phyloP scores from a whole-genome alignment of 2,329 filamentous ascomycete genomes.

The Diaporthe sp. region DNA sequence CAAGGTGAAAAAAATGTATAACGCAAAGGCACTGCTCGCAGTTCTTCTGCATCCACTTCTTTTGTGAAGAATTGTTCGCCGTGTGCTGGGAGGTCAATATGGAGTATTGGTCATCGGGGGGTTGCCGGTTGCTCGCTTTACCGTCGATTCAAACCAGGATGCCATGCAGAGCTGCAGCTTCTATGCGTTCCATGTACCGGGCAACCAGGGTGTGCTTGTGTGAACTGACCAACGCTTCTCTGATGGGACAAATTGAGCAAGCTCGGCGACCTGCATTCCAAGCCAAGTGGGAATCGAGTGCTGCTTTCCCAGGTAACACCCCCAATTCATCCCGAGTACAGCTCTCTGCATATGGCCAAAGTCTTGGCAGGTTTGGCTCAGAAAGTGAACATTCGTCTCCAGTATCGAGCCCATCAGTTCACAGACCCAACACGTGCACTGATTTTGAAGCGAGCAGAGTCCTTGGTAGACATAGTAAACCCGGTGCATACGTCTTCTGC shows the following conservation, averaged over 20 bases:
- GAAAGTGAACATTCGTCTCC: background rate
- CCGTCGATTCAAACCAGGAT: slow-evolving; percentile 25
- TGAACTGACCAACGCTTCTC: slow-evolving; percentile 11
- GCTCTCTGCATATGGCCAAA: background rate
- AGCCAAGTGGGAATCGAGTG: slow-evolving; percentile 17
- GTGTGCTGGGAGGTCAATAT: slow-evolving; percentile 1
- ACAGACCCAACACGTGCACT: background rate
- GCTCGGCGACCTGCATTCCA: slow-evolving; percentile 24
- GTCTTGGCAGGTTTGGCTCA: background rate
- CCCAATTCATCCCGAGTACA: background rate
- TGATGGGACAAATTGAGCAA: slow-evolving; percentile 25
- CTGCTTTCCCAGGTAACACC: background rate
- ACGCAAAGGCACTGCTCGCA: background rate
- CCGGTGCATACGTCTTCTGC: background rate
- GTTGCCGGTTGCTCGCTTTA: slow-evolving; percentile 12
- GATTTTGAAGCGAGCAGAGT: background rate
- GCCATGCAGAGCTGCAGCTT: slow-evolving; percentile 34
- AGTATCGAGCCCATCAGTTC: background rate
- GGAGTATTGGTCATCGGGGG: background rate
- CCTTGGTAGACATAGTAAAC: background rate
- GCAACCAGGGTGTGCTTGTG: slow-evolving; percentile 33
- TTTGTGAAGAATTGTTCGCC: background rate
- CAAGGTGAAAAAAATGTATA: background rate
- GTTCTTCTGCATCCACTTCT: background rate
- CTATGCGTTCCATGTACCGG: slow-evolving; percentile 34